These are phyloP conservation scores for Penicillium sumatraense DNA, from an alignment of 2,329 filamentous ascomycete genomes.

Conservation along the genomic window DNA sequence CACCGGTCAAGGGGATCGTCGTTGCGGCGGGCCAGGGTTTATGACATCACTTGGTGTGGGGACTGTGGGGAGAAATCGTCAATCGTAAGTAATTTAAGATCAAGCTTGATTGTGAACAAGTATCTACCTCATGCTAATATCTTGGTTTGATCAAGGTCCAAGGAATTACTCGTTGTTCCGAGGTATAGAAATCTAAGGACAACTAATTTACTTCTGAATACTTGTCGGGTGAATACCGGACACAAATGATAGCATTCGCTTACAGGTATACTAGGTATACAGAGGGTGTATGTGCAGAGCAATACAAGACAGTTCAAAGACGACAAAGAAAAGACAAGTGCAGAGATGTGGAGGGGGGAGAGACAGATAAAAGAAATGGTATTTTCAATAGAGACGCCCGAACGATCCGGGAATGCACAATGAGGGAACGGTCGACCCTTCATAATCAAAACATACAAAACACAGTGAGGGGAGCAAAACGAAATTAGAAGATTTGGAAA, in stretches of 20 bases:
- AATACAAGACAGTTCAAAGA: neutral
- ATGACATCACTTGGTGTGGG: neutral
- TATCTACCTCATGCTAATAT: too few relatives aligned
- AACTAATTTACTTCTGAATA: neutral
- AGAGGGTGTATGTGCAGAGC: constrained; percentile 6
- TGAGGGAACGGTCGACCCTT: constrained; percentile 6
- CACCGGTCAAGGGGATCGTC: neutral
- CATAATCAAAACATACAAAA: constrained; percentile 6
- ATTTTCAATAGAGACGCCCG: constrained; percentile 31
- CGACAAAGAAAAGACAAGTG: neutral
- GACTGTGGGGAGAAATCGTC: neutral
- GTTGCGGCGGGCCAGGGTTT: neutral
- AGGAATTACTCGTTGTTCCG: too few relatives aligned
- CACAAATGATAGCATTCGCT: constrained; percentile 1
- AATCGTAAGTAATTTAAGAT: neutral
- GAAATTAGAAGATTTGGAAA: constrained; percentile 1
- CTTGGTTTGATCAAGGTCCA: too few relatives aligned
- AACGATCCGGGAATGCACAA: constrained; percentile 27
- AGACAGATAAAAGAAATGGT: constrained; percentile 18
- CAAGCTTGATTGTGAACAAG: neutral
- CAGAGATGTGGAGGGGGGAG: constrained; percentile 2
- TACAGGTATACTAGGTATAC: constrained; percentile 3
- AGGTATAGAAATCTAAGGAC: too few relatives aligned
- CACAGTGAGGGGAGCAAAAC: constrained; percentile 10
- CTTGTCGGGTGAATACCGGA: neutral